A percentile compares a stretch with the other conserved stretches of the same genome.
Conservation (phyloP, 2,329 filamentous ascomycete species). For the Pseudocercospora macadamiae region DNA sequence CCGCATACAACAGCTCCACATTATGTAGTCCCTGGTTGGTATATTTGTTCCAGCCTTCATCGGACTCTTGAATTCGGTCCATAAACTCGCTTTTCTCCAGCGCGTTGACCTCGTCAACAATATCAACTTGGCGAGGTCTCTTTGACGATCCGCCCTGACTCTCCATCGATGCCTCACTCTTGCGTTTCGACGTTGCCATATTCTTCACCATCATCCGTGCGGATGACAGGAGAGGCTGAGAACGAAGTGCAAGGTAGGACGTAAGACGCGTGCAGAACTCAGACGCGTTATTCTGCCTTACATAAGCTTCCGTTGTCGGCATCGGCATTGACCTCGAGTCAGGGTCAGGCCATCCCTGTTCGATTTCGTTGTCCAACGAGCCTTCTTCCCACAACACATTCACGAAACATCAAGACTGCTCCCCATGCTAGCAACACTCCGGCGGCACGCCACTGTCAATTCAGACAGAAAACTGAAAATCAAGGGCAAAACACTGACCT, state of each 20-base stretch:
- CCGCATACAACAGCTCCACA: slow-evolving; percentile 2
- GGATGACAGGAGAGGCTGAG: no score
- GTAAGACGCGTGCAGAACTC: slow-evolving; percentile 7
- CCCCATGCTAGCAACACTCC: slow-evolving; percentile 21
- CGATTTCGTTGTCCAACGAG: neutral
- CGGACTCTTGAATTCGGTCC: neutral
- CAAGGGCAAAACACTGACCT: slow-evolving; percentile 37
- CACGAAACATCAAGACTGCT: neutral
- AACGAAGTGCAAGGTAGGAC: neutral
- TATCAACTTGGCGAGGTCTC: neutral
- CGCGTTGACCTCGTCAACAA: slow-evolving; percentile 24
- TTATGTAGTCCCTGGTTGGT: neutral
- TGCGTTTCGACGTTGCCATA: slow-evolving; percentile 23
- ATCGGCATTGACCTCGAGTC: neutral
- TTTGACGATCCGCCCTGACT: neutral
- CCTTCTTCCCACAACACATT: neutral
- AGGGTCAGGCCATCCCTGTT: neutral
- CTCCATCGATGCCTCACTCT: slow-evolving; percentile 1
- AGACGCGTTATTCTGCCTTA: no score
- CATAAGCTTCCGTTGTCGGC: neutral
- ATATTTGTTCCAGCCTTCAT: neutral
- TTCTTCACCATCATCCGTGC: no score
- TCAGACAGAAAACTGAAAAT: slow-evolving; percentile 35
- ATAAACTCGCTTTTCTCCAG: slow-evolving; percentile 18
- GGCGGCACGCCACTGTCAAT: slow-evolving; percentile 36